Evolutionary conservation across 148 eudicot species (phyloP).

Genomic region (Cornus suecica): DNA sequence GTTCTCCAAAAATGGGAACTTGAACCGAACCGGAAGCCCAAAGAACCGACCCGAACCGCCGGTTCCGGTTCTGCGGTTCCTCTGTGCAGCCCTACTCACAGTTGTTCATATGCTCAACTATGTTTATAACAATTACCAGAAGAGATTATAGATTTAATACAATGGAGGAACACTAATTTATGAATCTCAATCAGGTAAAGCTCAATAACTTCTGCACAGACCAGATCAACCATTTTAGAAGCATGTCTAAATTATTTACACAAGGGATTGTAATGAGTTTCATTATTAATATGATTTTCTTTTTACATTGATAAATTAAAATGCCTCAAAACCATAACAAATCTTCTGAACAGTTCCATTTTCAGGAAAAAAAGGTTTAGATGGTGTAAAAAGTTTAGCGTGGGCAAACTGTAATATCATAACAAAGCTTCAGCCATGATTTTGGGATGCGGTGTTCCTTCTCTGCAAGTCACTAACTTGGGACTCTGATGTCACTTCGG

Average conservation of each 20-base stretch:
- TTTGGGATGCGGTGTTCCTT: too few species aligned
- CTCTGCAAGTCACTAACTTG: neutral
- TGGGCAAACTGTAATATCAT: too few species aligned
- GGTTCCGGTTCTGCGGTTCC: too few species aligned
- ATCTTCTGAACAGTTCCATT: neutral
- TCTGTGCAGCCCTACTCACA: too few species aligned
- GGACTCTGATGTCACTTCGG: neutral
- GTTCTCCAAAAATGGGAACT: too few species aligned
- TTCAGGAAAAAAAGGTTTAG: neutral
- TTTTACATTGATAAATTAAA: neutral
- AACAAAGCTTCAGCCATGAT: too few species aligned
- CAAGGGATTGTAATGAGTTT: neutral
- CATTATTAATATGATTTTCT: neutral
- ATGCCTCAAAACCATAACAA: neutral
- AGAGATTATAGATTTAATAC: too few species aligned
- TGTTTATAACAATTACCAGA: neutral
- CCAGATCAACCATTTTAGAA: neutral
- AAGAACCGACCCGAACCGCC: too few species aligned
- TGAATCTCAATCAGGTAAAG: neutral
- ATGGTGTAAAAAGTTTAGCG: neutral
- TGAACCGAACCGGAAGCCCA: too few species aligned
- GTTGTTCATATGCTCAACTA: neutral
- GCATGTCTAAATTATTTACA: neutral
- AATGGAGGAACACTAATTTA: too few species aligned
- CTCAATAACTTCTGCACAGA: neutral